Base-by-base conservation (phyloP, 108 stramenopile species). In the Fragilariopsis cylindrus region DNA sequence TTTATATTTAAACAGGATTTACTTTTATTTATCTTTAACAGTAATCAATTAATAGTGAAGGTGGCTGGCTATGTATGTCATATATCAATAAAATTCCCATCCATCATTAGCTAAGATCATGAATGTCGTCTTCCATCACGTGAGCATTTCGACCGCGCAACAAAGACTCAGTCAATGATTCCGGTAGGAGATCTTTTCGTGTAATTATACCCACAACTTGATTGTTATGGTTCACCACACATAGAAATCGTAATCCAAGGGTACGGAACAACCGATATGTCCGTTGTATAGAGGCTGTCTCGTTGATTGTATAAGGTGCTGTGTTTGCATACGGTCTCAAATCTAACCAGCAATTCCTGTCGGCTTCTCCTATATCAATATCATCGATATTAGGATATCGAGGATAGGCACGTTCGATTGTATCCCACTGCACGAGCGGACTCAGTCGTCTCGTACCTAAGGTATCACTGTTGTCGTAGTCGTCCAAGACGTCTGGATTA, bases 201-300 rank as follows among this genome's bases (percentile, higher is more conserved):
- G 95, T 92, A 55, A 96, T 96, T 69, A 92, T 91, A 13, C 95
- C 95, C 13, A 96, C 95, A 43, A 96, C 92, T 72, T 96, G 92
- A 65, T 96, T 96, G 77, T 92, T 87, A 81, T 96, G 92, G 69
- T 96, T 96, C 13, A 94, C 93, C 30, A 98, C 98, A 71, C 91
- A 93, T 30, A 98, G 83, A 65, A 96, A 95, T 8, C 98, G 94
- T 60, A 98, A 82, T 40, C 98, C 98, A 19, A 98, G 82, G 0
- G 98, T 98, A 46, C 97, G 96, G 85, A 98, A 98, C 21, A 97
- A 73, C 7, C 97, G 92, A 78, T 98, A 98, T 5, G 98, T 94
- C 15, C 97, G 72, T 82, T 94, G 90, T 66, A 97, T 87, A 7
- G 96, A 97, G 4, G 96, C 95, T 21, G 93, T 97, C 63, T 95